Evolutionary conservation across 2,329 filamentous ascomycete species (phyloP), one percentile per base, ranked within the genome.

Genomic region (Fusarium paranaense): DNA sequence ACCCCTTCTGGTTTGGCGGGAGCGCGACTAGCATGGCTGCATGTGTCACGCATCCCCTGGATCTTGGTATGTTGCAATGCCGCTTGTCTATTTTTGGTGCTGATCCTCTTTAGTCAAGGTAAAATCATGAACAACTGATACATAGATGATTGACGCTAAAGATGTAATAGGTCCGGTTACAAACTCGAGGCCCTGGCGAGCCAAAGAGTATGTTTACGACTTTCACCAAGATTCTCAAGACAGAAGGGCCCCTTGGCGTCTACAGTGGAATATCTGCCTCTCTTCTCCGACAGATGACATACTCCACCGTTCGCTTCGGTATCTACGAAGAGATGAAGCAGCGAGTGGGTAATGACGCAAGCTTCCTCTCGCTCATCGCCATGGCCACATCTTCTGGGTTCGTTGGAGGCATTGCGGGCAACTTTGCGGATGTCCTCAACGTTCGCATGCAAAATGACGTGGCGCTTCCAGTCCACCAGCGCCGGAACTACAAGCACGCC

Each of bases 1-100:
- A 95, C 84, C 93, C 93, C 10, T 95, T 95, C 84, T 98, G 95
- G 96, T 98, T 98, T 83, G 96, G 96, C 73, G 96, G 96, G 61
- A 97, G 94, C 81, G 95, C 95, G 47, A 96, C 94, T 80, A 96
- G 94, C 82, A 92, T 96, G 87, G 95, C 95, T 33, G 95, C 95
- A 38, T 92, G 91, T 76, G 93, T 97, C 61, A 98, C 95, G 27
- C 95, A 98, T 87, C 95, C 95, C 57, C 87, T 98, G 80, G 95
- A 98, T 88, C 87, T 98, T 73, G 90, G 94, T 97, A 88, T 83
- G 92, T 85, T 4, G 5, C 20, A 6, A n/a, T 30, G 13, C 14
- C 20, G 6, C 22, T 27, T 58, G 5, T 27, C 33, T 40, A 13
- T 8, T 27, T 27, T 20, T 58, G 7, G n/a, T 58, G 14, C 56